Percentiles rank a stretch among this genome's conserved stretches.
phyloP scores from a whole-genome alignment of 768 basidiomycete genomes.

The Astraeus odoratus region DNA sequence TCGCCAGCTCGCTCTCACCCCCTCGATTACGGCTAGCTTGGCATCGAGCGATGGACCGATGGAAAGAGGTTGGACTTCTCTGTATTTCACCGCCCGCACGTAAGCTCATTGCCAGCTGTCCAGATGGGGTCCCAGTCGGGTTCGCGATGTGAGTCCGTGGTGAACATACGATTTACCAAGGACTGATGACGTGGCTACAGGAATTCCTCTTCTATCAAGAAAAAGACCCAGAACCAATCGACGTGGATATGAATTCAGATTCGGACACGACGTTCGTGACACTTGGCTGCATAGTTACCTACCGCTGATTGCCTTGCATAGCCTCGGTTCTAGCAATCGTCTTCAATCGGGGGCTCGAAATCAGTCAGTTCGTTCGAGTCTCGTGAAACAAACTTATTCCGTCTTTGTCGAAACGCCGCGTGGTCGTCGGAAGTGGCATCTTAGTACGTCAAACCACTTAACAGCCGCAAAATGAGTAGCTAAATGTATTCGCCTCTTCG shows the following conservation, averaged over 20 bases:
- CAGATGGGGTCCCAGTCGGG: slow-evolving; percentile 74
- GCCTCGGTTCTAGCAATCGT: slow-evolving; percentile 25
- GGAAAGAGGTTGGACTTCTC: slow-evolving; percentile 37
- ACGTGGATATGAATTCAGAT: slow-evolving; percentile 43
- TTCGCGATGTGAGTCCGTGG: slow-evolving; percentile 53
- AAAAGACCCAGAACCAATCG: slow-evolving; percentile 45
- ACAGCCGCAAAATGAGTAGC: not conserved
- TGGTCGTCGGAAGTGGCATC: slow-evolving; percentile 76
- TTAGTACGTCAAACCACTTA: slow-evolving; percentile 40
- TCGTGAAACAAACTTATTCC: slow-evolving; percentile 78
- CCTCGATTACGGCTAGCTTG: slow-evolving; percentile 39
- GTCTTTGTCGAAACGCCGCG: slow-evolving; percentile 60
- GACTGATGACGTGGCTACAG: slow-evolving; percentile 28
- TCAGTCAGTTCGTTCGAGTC: slow-evolving; percentile 36
- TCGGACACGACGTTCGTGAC: slow-evolving; percentile 42
- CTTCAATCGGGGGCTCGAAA: slow-evolving; percentile 18
- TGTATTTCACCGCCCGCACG: not conserved
- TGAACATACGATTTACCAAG: not conserved
- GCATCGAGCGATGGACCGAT: slow-evolving; percentile 80
- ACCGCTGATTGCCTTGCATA: slow-evolving; percentile 11
- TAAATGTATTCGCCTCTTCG: slow-evolving; percentile 1
- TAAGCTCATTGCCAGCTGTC: slow-evolving; percentile 5
- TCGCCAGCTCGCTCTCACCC: slow-evolving; percentile 1
- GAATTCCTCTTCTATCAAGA: slow-evolving; percentile 78
- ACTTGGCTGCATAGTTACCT: not conserved